Evolutionary conservation across 1,284 basidiomycete species (phyloP), one percentile per base, ranked within the genome.

Genomic region (Microbotryum intermedium): DNA sequence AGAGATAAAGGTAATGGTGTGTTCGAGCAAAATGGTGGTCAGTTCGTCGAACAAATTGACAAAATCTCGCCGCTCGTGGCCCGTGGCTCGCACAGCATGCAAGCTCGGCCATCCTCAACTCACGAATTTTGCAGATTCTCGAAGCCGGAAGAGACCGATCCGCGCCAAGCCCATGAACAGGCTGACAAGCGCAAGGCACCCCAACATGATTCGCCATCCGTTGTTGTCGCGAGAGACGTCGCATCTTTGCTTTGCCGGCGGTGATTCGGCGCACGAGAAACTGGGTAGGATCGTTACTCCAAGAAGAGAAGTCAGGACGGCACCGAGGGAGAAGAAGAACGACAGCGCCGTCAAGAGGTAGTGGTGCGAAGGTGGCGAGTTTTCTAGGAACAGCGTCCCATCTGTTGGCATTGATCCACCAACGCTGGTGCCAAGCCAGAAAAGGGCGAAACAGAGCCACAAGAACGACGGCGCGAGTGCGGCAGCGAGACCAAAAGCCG

Each of bases 271-370:
- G 28, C 92, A 97, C 1, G 88, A 89, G 66, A 84, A 79, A 20
- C 80, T 76, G 0, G 92, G 92, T 39, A 97, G 81, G 52, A 92
- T 80, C 30, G 86, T 60, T 34, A 91, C 80, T 30, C 83, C 88
- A 43, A 91, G 82, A 10, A 89, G 73, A 0, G 91, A 89, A 2
- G 89, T 80, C 8, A 94, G 73, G 28, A 95, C 89, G 0, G 91
- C 84, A 47, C 92, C 92, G 50, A 94, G 77, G 4, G 90, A 92
- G 78, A 95, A 95, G 79, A 97, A 98, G 23, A 95, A 83, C 6
- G 90, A 94, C n/a, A 97, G 81, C 0, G 88, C 88, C 0, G 93
- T 97, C 52, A 97, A 85, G 42, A 97, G 83, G 73, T 93, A 93
- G 71, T 93, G 86, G 69, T 92, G 92, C 21, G 83, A 82, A 68